Base-by-base conservation (phyloP, 2,329 filamentous ascomycete genomes). In the Venturia aucupariae region DNA sequence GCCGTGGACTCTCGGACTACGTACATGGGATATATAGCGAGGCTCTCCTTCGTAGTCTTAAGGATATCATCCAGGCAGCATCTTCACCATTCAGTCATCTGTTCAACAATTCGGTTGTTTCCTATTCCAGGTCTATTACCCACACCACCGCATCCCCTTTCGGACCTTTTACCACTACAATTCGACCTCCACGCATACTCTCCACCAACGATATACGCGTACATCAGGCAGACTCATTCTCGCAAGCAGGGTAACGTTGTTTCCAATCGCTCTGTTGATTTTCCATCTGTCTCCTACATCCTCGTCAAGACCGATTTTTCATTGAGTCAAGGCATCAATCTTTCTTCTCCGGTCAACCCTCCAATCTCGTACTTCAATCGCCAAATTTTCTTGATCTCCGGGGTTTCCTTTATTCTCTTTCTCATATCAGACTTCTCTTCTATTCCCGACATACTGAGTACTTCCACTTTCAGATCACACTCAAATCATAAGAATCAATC, bases 281-380 rank as follows among this genome's bases (percentile, higher is more conserved):
- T 32, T 51, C 17, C n/a, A 35, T 19, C 54, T 27, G 41, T 62
- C 61, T 32, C 4, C 32, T 54, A 8, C 8, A 42, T 24, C 46
- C 44, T 46, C 46, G 44, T 62, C 61, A 17, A 24, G 19, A 24
- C 11, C 13, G 1, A 27, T 61, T 42, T 60, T 44, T 42, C 59
- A 8, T 60, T 60, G 38, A 60, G 59, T 42, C 59, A 42, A 60
- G 41, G 32, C 46, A 51, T 62, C 61, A 48, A 48, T 35, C 24
- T 38, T 61, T 61, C 61, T 11, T 64, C 27, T 64, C 62, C 62
- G 62, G 24, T 35, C 42, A 44, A 41, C 63, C 62, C 61, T 44
- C 38, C 51, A 55, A 54, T 61, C 44, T 61, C 63, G 44, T 39
- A 39, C 64, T 46, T 65, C 61, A 60, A 42, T 61, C 64, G 30